Evolutionary conservation across 129 eudicot species (phyloP).

Genomic region (Lactuca saligna): DNA sequence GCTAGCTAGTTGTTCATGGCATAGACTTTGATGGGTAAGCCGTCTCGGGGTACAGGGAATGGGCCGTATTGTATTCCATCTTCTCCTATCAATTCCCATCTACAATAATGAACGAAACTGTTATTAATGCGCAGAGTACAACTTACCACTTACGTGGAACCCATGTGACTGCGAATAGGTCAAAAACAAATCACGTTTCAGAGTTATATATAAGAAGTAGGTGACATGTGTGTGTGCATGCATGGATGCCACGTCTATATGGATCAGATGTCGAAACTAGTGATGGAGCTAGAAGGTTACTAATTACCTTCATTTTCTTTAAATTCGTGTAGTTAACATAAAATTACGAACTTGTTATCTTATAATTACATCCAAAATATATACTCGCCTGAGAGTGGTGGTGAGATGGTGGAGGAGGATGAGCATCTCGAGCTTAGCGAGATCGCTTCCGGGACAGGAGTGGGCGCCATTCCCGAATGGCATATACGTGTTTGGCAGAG

Average conservation of each 20-base stretch:
- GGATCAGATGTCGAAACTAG: neutral
- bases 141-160: neutral
- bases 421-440: constrained; percentile 90
- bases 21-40: constrained; percentile 50
- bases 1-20: constrained; percentile 6
- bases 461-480: constrained; percentile 89
- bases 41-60: constrained; percentile 71
- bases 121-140: neutral
- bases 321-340: too few relatives aligned
- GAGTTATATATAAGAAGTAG: neutral
- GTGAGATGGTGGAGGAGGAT: constrained; percentile 75
- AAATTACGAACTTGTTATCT: neutral
- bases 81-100: constrained; percentile 77
- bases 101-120: constrained; percentile 18
- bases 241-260: constrained; percentile 1
- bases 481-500: constrained; percentile 80
- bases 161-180: neutral
- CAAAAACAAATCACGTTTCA: constrained; percentile 9
- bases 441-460: constrained; percentile 89
- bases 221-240: neutral
- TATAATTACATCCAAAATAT: neutral
- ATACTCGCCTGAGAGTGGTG: constrained; percentile 54
- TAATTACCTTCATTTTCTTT: neutral
- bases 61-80: constrained; percentile 79
- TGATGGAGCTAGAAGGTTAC: neutral